These are phyloP conservation scores for Chalaropsis ovoidea DNA, from an alignment of 2,329 filamentous ascomycete genomes.

Conservation along the genomic window DNA sequence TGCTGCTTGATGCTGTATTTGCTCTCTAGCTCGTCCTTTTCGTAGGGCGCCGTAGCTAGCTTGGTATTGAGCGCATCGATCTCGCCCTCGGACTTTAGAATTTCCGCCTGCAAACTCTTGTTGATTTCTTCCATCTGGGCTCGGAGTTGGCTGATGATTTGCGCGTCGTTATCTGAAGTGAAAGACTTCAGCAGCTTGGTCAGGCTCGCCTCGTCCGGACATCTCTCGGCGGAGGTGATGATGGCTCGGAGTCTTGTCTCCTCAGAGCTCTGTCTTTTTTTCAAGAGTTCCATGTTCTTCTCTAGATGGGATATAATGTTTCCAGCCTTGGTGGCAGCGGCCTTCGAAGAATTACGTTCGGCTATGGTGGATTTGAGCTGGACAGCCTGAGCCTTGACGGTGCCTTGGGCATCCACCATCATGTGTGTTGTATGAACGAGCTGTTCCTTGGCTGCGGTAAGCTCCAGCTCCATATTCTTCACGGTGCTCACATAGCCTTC, in stretches of 20 bases:
- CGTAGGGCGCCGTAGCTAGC: not conserved
- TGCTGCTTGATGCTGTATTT: not conserved
- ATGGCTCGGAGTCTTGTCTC: not conserved
- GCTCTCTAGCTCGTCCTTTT: not conserved
- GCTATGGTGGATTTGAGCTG: not conserved
- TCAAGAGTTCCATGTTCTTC: not conserved
- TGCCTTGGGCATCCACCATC: not conserved
- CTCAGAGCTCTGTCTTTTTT: not conserved
- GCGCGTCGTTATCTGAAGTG: not conserved
- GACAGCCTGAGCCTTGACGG: not conserved
- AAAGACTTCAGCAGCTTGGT: not conserved
- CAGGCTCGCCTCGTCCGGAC: not conserved
- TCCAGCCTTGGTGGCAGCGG: fast-evolving
- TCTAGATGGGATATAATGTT: fast-evolving
- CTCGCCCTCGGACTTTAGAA: not conserved
- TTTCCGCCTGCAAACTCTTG: not conserved
- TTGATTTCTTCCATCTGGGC: not conserved
- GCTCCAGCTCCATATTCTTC: not conserved
- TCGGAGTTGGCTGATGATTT: not conserved
- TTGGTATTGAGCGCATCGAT: not conserved
- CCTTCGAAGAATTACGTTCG: not conserved
- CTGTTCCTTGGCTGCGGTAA: not conserved
- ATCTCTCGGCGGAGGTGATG: not conserved
- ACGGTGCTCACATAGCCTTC: not conserved
- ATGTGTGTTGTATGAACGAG: not conserved